Base-by-base conservation (phyloP, 2,329 filamentous ascomycete genomes). In the Venturiaceae sp. region DNA sequence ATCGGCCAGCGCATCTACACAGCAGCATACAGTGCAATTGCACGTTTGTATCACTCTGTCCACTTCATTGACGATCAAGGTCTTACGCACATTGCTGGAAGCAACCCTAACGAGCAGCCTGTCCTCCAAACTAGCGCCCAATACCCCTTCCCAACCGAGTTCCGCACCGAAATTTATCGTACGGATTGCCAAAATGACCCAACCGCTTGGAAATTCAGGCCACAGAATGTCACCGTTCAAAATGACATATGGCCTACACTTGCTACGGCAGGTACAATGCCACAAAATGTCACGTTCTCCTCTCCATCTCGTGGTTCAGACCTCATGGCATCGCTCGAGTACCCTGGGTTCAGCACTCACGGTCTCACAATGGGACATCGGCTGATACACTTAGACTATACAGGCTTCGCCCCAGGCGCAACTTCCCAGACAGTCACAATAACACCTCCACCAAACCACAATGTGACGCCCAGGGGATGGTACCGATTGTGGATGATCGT, bases 301-400 rank as follows among this genome's bases (percentile, higher is more conserved):
- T 71, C 71, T 14, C 74, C 75, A 19, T 62, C 70, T 39, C 71
- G 68, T 46, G 72, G 76, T 2, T 71, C 76, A 62, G 66, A 64
- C 2, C 70, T 79, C 56, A 78, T 79, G 64, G 73, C 83, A 19
- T 70, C 72, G 3, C 73, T 84, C 21, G 83, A 83, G 67, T 77
- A 83, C 63, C 80, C 80, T 46, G 82, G 82, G 5, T 84, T 82
- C 63, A 78, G 83, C 44, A 84, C 82, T 36, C 82, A 85, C 67
- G 78, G 75, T 1, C 65, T 84, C 21, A 82, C 84, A 65, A 84
- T 84, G 82, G 80, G 80, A 46, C 80, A 83, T 62, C 76, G 81
- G 11, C 80, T 83, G 77, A 59, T 79, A 41, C 76, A 77, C 63
- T 71, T 84, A 41, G 80, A 83, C 62, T 70, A 66, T 47, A 69